These are phyloP conservation scores for Penicillium olsonii DNA, from an alignment of 2,329 filamentous ascomycete species.

Conservation along the genomic window DNA sequence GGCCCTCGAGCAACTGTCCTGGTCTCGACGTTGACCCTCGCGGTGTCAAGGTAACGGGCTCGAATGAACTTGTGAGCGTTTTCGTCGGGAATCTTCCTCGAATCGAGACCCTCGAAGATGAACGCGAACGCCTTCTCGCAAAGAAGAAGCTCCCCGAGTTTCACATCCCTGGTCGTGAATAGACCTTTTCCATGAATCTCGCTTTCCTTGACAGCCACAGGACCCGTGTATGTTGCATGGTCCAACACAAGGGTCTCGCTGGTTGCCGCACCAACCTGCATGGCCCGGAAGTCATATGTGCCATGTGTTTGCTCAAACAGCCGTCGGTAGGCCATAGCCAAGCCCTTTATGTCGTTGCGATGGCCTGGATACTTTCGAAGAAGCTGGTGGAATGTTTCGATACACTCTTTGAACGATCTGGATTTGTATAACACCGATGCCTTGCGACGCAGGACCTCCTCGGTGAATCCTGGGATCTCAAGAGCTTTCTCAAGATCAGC, in stretches of 20 bases:
- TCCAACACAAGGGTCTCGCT: background rate
- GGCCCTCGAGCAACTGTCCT: background rate
- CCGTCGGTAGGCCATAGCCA: slow-evolving; percentile 28
- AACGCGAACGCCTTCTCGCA: slow-evolving; percentile 59
- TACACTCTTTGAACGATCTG: slow-evolving; percentile 37
- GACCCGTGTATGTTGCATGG: slow-evolving; percentile 47
- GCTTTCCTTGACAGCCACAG: slow-evolving; percentile 45
- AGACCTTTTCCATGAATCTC: slow-evolving; percentile 50
- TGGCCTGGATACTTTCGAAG: slow-evolving; percentile 37
- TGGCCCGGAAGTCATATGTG: slow-evolving; percentile 21
- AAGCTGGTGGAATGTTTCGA: slow-evolving; percentile 38
- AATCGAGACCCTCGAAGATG: slow-evolving; percentile 11
- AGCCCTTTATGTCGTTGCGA: slow-evolving; percentile 26
- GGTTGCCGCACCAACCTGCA: slow-evolving; percentile 29
- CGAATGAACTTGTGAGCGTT: no score
- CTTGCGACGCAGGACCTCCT: slow-evolving; percentile 49
- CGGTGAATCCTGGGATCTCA: slow-evolving; percentile 23
- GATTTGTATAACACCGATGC: slow-evolving; percentile 49
- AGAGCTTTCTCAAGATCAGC: slow-evolving; percentile 26
- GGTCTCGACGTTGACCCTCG: background rate
- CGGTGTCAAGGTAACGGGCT: background rate
- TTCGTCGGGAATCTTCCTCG: no score
- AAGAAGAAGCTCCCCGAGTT: slow-evolving; percentile 54
- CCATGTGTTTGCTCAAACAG: slow-evolving; percentile 20
- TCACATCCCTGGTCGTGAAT: slow-evolving; percentile 52